Evolutionary conservation across 1,284 basidiomycete genomes (phyloP).

Genomic region (Sanghuangporus sanghuang): DNA sequence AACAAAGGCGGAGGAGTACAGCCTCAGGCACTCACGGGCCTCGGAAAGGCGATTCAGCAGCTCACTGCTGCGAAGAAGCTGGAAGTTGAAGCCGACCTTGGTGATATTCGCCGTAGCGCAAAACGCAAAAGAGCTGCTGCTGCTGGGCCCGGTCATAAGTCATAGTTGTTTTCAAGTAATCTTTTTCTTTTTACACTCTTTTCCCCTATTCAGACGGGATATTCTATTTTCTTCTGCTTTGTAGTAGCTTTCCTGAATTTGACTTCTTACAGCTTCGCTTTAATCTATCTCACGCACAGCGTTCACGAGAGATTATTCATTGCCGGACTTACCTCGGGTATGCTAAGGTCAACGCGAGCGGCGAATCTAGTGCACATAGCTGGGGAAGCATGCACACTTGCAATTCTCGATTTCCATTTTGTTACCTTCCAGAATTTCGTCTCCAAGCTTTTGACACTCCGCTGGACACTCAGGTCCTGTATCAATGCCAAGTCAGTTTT

Average conservation of each 20-base stretch:
- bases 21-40: conserved; percentile 37
- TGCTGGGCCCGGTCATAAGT: conserved; percentile 4
- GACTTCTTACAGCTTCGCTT: background rate
- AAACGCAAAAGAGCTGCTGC: conserved; percentile 59
- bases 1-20: conserved; percentile 54
- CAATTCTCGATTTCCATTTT: background rate
- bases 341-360: background rate
- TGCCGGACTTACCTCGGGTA: background rate
- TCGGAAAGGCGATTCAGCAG: conserved; percentile 59
- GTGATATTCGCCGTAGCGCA: conserved; percentile 67
- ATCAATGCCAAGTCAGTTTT: no score
- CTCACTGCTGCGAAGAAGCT: conserved; percentile 52
- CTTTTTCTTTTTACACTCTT: background rate
- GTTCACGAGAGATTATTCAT: background rate
- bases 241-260: background rate
- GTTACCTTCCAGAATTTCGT: conserved; percentile 35
- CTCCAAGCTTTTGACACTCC: conserved; percentile 42
- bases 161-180: background rate
- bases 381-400: background rate
- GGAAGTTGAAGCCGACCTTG: conserved; percentile 68
- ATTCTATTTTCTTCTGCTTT: background rate
- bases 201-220: background rate
- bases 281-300: background rate
- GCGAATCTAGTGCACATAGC: background rate
- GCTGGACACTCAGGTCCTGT: conserved; percentile 44